Base-by-base conservation (phyloP, 2,329 filamentous ascomycete species). In the Alternaria sp. region DNA sequence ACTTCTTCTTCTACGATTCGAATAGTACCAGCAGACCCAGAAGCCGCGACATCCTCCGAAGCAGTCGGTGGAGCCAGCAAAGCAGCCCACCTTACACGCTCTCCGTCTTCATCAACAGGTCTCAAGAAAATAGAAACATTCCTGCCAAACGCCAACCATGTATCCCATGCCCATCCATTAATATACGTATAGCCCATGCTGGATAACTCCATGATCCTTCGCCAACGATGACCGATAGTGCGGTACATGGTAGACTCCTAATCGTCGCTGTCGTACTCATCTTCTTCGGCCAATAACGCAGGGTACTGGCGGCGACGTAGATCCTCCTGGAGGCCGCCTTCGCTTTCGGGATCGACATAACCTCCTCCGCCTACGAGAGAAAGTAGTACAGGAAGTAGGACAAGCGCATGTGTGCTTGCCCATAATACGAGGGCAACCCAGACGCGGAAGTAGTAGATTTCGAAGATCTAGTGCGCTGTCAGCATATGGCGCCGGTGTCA, bases 381-480 rank as follows among this genome's bases (percentile, higher is more conserved):
- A 67, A 99, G 84, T 2, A 92, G 90, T 1, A 98, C 95, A 0
- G 95, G 95, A 70, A 99, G 82, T 78, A 98, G 97, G 8, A 99
- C 86, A 49, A 99, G 84, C 0, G 95, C 93, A 78, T 99, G 95
- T 10, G 90, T 85, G 8, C 92, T 92, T 3, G 94, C 96, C 78
- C 97, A 94, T 10, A 96, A 78, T 11, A 99, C 94, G 56, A 99
- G 86, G 7, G 94, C 91, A 18, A 97, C 83, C 95, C 95, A 99
- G 44, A 99, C 92, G 44, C 95, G 87, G 85, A 99, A 99, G 81
- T 99, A 99, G 81, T 99, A 99, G 59, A 99, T 93, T 82, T 99
- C 96, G 73, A 99, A 99, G 74, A 99, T 99, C 87, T 78, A 57
- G 12, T 51, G 40, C 5, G 12, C 43, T 40, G 46, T 56, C 28